A percentile compares a stretch with the other conserved stretches of the same genome.
Evolutionary conservation across 129 eudicot species (phyloP).

Genomic region (Sambucus nigra): DNA sequence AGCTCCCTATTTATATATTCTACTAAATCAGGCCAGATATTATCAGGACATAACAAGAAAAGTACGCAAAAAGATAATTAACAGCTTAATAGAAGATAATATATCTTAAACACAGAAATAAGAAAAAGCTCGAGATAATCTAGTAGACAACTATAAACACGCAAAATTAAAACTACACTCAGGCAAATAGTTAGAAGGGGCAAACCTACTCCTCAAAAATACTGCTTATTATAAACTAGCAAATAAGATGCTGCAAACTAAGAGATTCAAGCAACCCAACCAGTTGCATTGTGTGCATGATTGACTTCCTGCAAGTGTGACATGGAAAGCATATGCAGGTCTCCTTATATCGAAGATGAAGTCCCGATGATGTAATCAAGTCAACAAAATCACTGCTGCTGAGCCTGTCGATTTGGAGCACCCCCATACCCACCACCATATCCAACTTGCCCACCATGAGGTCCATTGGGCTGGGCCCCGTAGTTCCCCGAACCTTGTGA

Average conservation of each 20-base stretch:
- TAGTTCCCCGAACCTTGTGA: conserved; percentile 60
- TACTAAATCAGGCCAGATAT: conserved; percentile 5
- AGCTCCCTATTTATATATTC: conserved; percentile 7
- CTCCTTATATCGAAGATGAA: background rate
- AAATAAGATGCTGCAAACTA: conserved; percentile 52
- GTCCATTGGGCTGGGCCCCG: conserved; percentile 45
- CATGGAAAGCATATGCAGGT: conserved; percentile 11
- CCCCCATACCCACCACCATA: conserved; percentile 61
- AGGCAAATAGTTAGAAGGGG: conserved; percentile 21
- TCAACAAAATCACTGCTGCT: conserved; percentile 30
- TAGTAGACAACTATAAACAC: conserved; percentile 44
- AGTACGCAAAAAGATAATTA: conserved; percentile 13
- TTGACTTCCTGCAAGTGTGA: conserved; percentile 21
- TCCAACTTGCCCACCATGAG: conserved; percentile 39
- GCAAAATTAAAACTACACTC: conserved; percentile 47
- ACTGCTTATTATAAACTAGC: conserved; percentile 50
- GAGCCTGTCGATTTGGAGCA: conserved; percentile 48
- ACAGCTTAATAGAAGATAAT: conserved; percentile 24
- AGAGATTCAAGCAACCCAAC: conserved; percentile 72
- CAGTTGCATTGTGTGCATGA: conserved; percentile 37
- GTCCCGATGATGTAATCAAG: background rate
- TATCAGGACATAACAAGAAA: conserved; percentile 14
- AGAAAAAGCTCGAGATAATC: conserved; percentile 30
- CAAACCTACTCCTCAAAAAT: conserved; percentile 41
- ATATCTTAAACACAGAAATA: conserved; percentile 22